Percentiles rank a stretch among this genome's conserved stretches.
Evolutionary conservation across 768 basidiomycete species (phyloP).

Genomic region (Sarcodon aspratus): DNA sequence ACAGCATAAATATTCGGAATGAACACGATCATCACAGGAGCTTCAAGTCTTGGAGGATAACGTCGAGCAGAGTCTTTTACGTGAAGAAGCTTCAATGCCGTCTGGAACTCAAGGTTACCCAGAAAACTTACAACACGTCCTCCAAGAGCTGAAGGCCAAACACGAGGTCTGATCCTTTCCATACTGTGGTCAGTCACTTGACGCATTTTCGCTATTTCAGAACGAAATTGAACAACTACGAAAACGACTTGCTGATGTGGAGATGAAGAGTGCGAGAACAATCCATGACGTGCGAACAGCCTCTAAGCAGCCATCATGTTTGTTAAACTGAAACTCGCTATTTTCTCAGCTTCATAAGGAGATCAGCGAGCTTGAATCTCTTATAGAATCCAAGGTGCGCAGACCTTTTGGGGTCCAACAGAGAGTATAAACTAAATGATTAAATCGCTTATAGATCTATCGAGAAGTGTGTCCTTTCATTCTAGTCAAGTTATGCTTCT

Average conservation of each 20-base stretch:
- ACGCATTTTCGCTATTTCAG: constrained; percentile 19
- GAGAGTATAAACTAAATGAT: background rate
- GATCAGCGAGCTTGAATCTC: constrained; percentile 81
- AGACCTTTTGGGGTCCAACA: background rate
- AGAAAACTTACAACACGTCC: constrained; percentile 27
- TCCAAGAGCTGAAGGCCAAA: constrained; percentile 37
- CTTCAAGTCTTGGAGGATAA: constrained; percentile 70
- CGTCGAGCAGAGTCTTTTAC: constrained; percentile 46
- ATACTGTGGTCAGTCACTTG: background rate
- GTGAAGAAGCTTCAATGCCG: constrained; percentile 33
- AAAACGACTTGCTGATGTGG: constrained; percentile 55
- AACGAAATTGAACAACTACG: constrained; percentile 57
- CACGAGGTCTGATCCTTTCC: constrained; percentile 28
- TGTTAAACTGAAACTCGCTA: constrained; percentile 1
- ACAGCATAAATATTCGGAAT: background rate
- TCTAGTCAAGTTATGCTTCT: background rate
- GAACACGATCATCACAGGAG: constrained; percentile 33
- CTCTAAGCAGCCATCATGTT: too few relatives aligned
- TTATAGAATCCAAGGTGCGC: constrained; percentile 87
- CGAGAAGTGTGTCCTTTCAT: constrained; percentile 44
- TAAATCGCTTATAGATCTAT: constrained; percentile 48
- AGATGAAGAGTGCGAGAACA: constrained; percentile 64
- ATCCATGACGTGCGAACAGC: constrained; percentile 47
- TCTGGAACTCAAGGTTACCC: constrained; percentile 8
- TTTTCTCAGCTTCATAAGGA: constrained; percentile 70